Percentiles rank a stretch among this genome's conserved stretches.
Evolutionary conservation across 306 rosid genomes (phyloP).

Genomic region (Betula pendula): DNA sequence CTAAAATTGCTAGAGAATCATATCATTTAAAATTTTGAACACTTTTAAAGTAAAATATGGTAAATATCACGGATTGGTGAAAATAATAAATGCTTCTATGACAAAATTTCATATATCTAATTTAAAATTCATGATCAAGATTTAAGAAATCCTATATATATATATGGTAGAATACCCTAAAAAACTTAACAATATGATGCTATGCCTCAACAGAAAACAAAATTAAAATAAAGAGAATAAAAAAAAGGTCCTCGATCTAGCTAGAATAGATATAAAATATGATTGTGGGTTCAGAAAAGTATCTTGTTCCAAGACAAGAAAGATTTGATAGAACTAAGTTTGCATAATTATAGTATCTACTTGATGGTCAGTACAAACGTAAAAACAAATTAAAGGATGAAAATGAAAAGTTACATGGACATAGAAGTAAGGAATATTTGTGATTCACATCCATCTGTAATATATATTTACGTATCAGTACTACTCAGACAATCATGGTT

Average conservation of each 20-base stretch:
- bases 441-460: slow-evolving; percentile 44
- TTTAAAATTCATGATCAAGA: no score
- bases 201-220: neutral
- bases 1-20: no score
- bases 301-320: slow-evolving; percentile 37
- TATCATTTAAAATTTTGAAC: no score
- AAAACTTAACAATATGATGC: neutral
- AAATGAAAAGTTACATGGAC: neutral
- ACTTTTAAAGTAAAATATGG: no score
- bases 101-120: no score
- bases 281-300: slow-evolving; percentile 39
- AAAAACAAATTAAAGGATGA: neutral
- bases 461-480: slow-evolving; percentile 9
- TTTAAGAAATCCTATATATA: no score
- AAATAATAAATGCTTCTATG: neutral
- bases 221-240: slow-evolving; percentile 15
- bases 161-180: no score
- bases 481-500: slow-evolving; percentile 31
- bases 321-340: slow-evolving; percentile 45
- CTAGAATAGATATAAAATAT: slow-evolving; percentile 35
- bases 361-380: slow-evolving; percentile 23
- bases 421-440: slow-evolving; percentile 40
- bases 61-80: no score
- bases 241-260: slow-evolving; percentile 23
- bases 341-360: slow-evolving; percentile 44